A percentile compares a stretch with the other conserved stretches of the same genome.
These are phyloP conservation scores for Cladophialophora yegresii DNA, from an alignment of 2,329 filamentous ascomycete species.

Conservation along the genomic window DNA sequence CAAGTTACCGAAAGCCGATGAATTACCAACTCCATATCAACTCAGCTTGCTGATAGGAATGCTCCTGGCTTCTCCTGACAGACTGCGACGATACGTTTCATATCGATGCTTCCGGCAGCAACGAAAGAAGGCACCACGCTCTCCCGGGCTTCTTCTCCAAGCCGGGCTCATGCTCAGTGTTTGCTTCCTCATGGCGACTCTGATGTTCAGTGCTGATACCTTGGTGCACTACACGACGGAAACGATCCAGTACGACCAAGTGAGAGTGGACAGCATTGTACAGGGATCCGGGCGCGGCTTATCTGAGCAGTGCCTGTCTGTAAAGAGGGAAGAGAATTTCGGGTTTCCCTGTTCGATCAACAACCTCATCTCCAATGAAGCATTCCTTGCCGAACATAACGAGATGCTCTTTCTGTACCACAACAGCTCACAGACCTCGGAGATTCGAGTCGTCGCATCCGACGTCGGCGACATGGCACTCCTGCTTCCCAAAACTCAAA, in stretches of 20 bases:
- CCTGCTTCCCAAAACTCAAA: constrained; percentile 12
- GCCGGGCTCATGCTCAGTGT: constrained; percentile 15
- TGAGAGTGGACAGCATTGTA: not conserved
- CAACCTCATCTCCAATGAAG: constrained; percentile 6
- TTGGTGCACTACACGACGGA: constrained; percentile 20
- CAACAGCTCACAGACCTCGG: constrained; percentile 16
- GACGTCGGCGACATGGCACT: not conserved
- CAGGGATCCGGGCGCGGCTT: constrained; percentile 10
- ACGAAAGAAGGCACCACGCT: constrained; percentile 5
- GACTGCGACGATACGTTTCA: constrained; percentile 17
- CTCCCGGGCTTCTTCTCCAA: constrained; percentile 9
- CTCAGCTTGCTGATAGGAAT: constrained; percentile 21
- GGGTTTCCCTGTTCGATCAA: constrained; percentile 19
- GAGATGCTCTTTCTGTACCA: constrained; percentile 18
- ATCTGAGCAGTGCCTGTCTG: constrained; percentile 5
- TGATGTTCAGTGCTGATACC: constrained; percentile 18
- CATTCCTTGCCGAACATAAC: constrained; percentile 11
- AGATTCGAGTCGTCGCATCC: constrained; percentile 7
- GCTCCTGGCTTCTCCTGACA: constrained; percentile 14
- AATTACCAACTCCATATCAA: constrained; percentile 22
- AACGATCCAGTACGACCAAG: constrained; percentile 16
- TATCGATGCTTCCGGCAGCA: constrained; percentile 19
- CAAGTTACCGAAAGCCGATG: not conserved
- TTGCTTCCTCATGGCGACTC: not conserved
- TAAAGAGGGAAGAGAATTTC: constrained; percentile 19